Evolutionary conservation across 768 basidiomycete species (phyloP).

Genomic region (Fistulinella prunicolor): DNA sequence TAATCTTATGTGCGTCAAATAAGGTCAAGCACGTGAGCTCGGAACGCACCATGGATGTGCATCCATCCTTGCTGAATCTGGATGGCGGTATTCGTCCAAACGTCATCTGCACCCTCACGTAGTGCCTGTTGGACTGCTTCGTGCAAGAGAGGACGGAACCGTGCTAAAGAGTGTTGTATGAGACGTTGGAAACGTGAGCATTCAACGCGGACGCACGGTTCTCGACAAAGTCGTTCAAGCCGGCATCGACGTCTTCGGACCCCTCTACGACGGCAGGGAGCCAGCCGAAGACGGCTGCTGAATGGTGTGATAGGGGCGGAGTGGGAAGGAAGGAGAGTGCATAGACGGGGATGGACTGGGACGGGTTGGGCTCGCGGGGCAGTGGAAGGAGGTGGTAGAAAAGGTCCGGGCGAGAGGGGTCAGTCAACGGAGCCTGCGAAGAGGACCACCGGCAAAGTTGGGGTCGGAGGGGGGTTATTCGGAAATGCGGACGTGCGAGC

Average conservation of each 20-base stretch:
- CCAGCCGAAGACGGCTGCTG: constrained; percentile 64
- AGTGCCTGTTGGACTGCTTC: constrained; percentile 54
- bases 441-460: constrained; percentile 13
- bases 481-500: not conserved
- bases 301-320: constrained; percentile 43
- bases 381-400: constrained; percentile 65
- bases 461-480: constrained; percentile 9
- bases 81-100: constrained; percentile 60
- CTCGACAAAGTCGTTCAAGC: constrained; percentile 67
- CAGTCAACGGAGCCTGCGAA: constrained; percentile 33
- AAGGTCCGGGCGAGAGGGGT: constrained; percentile 61
- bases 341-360: constrained; percentile 46
- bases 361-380: constrained; percentile 43
- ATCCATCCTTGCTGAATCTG: constrained; percentile 80
- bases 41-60: constrained; percentile 63
- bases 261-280: constrained; percentile 48
- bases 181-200: not conserved
- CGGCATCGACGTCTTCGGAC: constrained; percentile 41
- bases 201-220: constrained; percentile 50
- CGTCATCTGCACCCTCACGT: constrained; percentile 56
- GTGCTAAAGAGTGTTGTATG: constrained; percentile 37
- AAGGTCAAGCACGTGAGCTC: not conserved
- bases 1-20: constrained; percentile 43
- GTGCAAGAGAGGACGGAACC: constrained; percentile 61
- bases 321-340: constrained; percentile 61